These are phyloP conservation scores for Tetracladium maxilliforme DNA, from an alignment of 2,329 filamentous ascomycete genomes.

Conservation along the genomic window DNA sequence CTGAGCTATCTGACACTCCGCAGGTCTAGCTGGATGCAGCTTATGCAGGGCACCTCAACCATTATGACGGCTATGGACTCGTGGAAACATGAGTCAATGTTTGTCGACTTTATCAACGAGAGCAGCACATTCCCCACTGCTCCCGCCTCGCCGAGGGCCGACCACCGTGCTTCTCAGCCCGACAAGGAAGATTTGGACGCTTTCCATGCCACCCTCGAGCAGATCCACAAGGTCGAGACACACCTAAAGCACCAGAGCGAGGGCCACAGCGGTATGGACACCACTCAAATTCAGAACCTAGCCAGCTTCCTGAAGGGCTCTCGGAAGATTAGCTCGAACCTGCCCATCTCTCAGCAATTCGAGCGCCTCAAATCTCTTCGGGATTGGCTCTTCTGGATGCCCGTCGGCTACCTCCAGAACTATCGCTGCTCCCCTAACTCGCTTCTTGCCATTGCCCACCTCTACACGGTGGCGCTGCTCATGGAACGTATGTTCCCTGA, in stretches of 20 bases:
- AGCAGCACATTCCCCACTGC: conserved; percentile 60
- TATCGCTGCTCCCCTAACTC: conserved; percentile 63
- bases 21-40: conserved; percentile 83
- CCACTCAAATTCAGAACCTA: conserved; percentile 52
- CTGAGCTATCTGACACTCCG: too few relatives aligned
- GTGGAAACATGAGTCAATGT: conserved; percentile 82
- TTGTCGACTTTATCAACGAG: conserved; percentile 68
- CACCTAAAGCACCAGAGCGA: conserved; percentile 56
- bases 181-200: conserved; percentile 57
- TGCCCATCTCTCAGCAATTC: conserved; percentile 73
- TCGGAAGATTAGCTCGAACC: conserved; percentile 52
- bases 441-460: conserved; percentile 74
- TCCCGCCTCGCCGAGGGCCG: conserved; percentile 44
- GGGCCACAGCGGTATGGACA: too few relatives aligned
- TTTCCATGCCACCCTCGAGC: conserved; percentile 50
- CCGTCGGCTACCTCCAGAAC: conserved; percentile 67
- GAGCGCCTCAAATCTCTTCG: conserved; percentile 76
- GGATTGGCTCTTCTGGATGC: conserved; percentile 93
- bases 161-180: conserved; percentile 41
- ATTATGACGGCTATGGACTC: conserved; percentile 84
- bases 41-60: conserved; percentile 83
- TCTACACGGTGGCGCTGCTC: conserved; percentile 77
- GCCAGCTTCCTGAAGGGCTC: conserved; percentile 60
- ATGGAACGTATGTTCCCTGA: conserved; percentile 88
- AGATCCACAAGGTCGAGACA: conserved; percentile 52